A percentile compares a stretch with the other conserved stretches of the same genome.
These are phyloP conservation scores for Solanum ossicruentum DNA, from an alignment of 257 asterid species.

Conservation along the genomic window DNA sequence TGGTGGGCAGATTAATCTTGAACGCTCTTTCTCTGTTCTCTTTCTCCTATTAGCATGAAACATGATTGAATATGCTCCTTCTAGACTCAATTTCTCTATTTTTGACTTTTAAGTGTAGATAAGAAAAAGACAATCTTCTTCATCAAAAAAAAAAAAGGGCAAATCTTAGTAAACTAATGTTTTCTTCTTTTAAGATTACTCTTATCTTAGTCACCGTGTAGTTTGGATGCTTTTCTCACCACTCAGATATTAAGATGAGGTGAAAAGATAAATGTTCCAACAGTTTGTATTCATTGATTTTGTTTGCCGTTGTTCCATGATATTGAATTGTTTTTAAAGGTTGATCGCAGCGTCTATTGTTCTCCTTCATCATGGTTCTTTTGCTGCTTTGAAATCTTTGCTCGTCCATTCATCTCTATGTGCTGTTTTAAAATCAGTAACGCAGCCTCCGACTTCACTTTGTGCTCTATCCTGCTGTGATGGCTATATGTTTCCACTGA, in stretches of 20 bases:
- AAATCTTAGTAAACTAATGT: background rate
- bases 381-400: background rate
- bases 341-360: background rate
- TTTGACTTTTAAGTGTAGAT: background rate
- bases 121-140: background rate
- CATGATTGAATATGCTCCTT: background rate
- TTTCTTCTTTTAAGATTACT: background rate
- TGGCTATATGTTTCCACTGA: background rate
- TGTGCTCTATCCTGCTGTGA: background rate
- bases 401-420: background rate
- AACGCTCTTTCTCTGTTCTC: background rate
- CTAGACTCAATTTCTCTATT: background rate
- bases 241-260: background rate
- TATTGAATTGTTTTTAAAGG: background rate
- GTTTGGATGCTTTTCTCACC: background rate
- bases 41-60: background rate
- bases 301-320: background rate
- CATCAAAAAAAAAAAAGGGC: background rate
- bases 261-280: background rate
- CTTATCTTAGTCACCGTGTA: background rate
- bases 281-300: background rate
- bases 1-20: slow-evolving; percentile 29
- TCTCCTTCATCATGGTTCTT: background rate
- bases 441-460: background rate
- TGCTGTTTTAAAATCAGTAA: background rate